Evolutionary conservation across 2,329 filamentous ascomycete genomes (phyloP).

Genomic region (Trichoderma atroviride): DNA sequence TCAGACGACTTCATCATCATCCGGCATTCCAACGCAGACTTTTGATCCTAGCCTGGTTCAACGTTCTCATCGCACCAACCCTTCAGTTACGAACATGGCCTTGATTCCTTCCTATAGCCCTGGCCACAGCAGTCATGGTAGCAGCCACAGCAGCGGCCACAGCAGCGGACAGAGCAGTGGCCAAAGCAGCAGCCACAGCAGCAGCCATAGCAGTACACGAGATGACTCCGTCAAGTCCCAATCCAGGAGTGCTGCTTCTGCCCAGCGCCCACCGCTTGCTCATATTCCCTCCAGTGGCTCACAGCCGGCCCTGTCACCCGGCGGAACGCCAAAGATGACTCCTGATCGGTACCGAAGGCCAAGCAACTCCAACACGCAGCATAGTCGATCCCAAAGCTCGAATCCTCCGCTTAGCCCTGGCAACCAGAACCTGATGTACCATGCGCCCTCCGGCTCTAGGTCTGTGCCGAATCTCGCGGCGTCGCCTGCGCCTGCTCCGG

Average conservation of each 20-base stretch:
- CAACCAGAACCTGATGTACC: constrained; percentile 38
- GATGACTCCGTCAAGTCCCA: constrained; percentile 56
- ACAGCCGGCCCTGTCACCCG: constrained; percentile 51
- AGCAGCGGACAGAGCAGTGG: constrained; percentile 7
- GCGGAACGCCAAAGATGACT: constrained; percentile 51
- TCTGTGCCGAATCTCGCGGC: constrained; percentile 52
- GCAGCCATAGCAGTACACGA: constrained; percentile 48
- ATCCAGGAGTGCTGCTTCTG: constrained; percentile 45
- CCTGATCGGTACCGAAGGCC: constrained; percentile 79
- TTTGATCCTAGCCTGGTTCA: constrained; percentile 33
- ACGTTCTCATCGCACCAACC: constrained; percentile 39
- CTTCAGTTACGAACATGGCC: constrained; percentile 46
- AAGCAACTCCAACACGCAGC: constrained; percentile 44
- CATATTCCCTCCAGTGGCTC: constrained; percentile 40
- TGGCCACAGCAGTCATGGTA: constrained; percentile 33
- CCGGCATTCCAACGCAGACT: constrained; percentile 41
- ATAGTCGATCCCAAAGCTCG: constrained; percentile 44
- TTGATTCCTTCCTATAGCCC: constrained; percentile 43
- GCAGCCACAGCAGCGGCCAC: constrained; percentile 6
- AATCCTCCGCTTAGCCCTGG: constrained; percentile 29
- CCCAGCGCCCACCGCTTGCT: constrained; percentile 49
- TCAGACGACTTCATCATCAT: constrained; percentile 52
- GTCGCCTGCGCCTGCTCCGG: constrained; percentile 46
- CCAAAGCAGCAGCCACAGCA: constrained; percentile 33
- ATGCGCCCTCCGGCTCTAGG: constrained; percentile 35